Evolutionary conservation across 164 flowering plant genomes (phyloP).

Genomic region (Akebia trifoliata): DNA sequence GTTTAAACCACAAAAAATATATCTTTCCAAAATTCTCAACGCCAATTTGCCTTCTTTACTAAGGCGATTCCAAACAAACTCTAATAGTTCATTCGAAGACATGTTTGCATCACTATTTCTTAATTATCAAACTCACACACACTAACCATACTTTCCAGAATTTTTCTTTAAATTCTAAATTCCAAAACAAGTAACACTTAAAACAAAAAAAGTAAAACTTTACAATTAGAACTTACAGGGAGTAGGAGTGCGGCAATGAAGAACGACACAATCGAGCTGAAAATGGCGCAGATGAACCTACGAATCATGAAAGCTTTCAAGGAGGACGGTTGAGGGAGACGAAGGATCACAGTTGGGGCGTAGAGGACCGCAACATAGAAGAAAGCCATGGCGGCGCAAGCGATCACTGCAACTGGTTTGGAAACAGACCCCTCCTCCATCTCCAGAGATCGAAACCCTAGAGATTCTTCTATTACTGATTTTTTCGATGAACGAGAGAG

Average conservation of each 20-base stretch:
- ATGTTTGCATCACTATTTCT: too few species aligned
- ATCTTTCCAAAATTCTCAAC: too few species aligned
- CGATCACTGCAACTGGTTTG: constrained; percentile 41
- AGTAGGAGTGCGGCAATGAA: constrained; percentile 47
- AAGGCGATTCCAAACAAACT: too few species aligned
- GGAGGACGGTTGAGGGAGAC: constrained; percentile 68
- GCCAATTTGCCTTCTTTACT: too few species aligned
- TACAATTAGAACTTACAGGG: constrained; percentile 38
- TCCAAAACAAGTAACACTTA: neutral
- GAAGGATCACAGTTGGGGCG: constrained; percentile 69
- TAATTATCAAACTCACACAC: too few species aligned
- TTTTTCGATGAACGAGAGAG: neutral
- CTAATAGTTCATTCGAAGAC: too few species aligned
- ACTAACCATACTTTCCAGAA: neutral
- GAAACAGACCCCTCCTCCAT: constrained; percentile 29
- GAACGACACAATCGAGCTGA: constrained; percentile 56
- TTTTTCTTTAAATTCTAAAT: neutral
- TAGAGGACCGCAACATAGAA: constrained; percentile 80
- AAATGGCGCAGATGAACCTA: constrained; percentile 68
- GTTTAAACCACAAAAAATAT: too few species aligned
- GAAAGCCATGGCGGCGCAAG: constrained; percentile 58
- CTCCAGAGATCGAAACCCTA: constrained; percentile 11
- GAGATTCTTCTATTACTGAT: neutral
- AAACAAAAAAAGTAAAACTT: neutral
- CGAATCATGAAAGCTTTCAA: constrained; percentile 57